Evolutionary conservation across 1,139 yeast species (phyloP), one percentile per base, ranked within the genome.

Genomic region (Kazachstania sp.): DNA sequence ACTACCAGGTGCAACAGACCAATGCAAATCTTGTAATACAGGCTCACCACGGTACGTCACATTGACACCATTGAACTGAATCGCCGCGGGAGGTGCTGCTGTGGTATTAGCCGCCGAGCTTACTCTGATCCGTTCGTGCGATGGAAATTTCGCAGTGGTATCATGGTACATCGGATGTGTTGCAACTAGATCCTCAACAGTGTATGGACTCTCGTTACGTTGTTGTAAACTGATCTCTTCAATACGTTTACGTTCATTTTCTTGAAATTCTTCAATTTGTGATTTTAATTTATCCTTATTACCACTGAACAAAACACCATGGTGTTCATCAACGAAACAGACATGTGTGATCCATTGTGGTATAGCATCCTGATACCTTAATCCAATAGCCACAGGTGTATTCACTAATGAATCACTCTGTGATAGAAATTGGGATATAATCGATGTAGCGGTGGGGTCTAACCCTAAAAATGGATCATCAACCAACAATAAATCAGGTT

Each of bases 391-490:
- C 6, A 51, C 68, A 53, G 45, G 78, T 70, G 53, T 32, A 7
- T 41, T 44, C 37, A 44, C 44, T 8, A 45, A 23, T 50, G 54
- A 41, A 43, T 54, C 51, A 41, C 54, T 56, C 7, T 43, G 47
- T 2, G 62, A 59, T 39, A 83, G 60, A 13, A 78, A 75, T 0
- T 71, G 62, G 29, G 87, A 77, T 9, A 92, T 86, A 18, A 75
- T 67, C 1, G 66, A 53, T 0, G 88, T 72, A 18, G 94, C 88
- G 0, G 67, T 63, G 0, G 95, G 95, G 59, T 92, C 98, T 29
- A 92, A 70, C 0, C 98, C 98, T 41, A 92, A 68, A 59, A 87
- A 88, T 8, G 97, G 96, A 57, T 92, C 97, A 63, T 92, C 97
- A 16, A 92, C 73, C 11, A 90, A 64, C 48, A 88, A 68, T 26